Evolutionary conservation across 208 protist genomes (phyloP).

Genomic region (Endotrypanum monterogeii): DNA sequence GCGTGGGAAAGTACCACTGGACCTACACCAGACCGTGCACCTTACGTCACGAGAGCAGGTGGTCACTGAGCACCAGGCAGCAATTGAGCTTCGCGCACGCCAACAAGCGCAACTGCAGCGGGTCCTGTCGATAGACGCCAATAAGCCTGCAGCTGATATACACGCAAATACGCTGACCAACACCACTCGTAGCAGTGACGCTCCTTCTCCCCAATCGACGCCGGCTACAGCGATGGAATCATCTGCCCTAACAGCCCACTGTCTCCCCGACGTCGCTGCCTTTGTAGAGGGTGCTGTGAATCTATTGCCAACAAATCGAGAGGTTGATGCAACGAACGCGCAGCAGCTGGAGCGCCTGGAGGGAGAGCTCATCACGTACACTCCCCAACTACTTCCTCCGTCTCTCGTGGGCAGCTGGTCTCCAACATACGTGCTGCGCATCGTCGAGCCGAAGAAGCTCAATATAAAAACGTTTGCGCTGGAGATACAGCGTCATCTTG

Average conservation of each 20-base stretch:
- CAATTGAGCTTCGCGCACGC: conserved; percentile 11
- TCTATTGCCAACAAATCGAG: conserved; percentile 80
- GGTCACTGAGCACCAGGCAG: conserved; percentile 22
- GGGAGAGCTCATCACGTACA: conserved; percentile 67
- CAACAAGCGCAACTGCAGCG: conserved; percentile 38
- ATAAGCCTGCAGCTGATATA: not conserved
- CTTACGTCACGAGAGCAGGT: conserved; percentile 40
- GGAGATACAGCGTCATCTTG: conserved; percentile 36
- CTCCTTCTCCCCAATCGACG: not conserved
- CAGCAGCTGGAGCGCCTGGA: conserved; percentile 60
- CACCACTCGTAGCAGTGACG: not conserved
- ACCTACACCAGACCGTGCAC: conserved; percentile 62
- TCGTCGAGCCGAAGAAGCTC: conserved; percentile 19
- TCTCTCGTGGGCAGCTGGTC: conserved; percentile 66
- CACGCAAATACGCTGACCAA: not conserved
- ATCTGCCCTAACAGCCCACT: not conserved
- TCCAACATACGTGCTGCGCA: conserved; percentile 66
- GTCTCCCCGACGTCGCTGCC: not conserved
- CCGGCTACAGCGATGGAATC: not conserved
- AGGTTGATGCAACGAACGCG: conserved; percentile 69
- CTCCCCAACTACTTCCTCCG: conserved; percentile 54
- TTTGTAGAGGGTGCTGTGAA: conserved; percentile 73
- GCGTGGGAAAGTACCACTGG: conserved; percentile 63
- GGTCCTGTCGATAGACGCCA: conserved; percentile 2
- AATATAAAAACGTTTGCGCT: conserved; percentile 16